Evolutionary conservation across 1,284 basidiomycete genomes (phyloP), one percentile per base, ranked within the genome.

Genomic region (Pseudozyma flocculosa): DNA sequence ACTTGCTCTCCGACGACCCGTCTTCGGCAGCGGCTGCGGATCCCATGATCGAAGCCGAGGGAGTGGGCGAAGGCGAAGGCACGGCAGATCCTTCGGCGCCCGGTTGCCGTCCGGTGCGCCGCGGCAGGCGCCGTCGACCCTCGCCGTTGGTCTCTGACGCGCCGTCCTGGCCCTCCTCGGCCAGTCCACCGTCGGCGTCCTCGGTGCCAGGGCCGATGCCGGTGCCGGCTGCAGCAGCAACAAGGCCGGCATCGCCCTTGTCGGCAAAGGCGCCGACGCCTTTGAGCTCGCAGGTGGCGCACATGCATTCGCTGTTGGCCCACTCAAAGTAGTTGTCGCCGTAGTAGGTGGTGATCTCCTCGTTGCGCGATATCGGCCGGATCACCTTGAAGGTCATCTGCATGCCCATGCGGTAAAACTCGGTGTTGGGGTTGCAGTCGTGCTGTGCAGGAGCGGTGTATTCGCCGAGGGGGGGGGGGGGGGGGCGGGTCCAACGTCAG

Each of bases 351-450:
- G 89, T 90, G 52, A 92, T 86, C 78, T 92, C 90, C 78, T 93
- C 89, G 46, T 89, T 89, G 23, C 87, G 80, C 34, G 82, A 81
- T 71, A 94, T 92, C 48, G 87, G 84, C 76, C 86, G 86, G 74
- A 91, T 82, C 52, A 88, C 88, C 44, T 89, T 86, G 80, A 94
- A 94, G 23, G 88, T 88, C 80, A 94, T 92, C 76, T 89, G 89
- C 71, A 85, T 84, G 36, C 90, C 90, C 79, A 88, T 86, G 46
- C 90, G 86, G 76, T 91, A 88, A 48, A 92, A 83, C 70, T 92
- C 88, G 53, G 87, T 88, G 76, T 93, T 92, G 68, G 92, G 88
- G 54, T 90, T 85, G 79, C 91, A 93, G 76, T 93, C 91, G 75
- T 93, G 90, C 88, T 91, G 78, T 32, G 15, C 13, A n/a, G n/a